These are phyloP conservation scores for Trypanosoma congolense DNA, from an alignment of 208 protist species.

Conservation along the genomic window DNA sequence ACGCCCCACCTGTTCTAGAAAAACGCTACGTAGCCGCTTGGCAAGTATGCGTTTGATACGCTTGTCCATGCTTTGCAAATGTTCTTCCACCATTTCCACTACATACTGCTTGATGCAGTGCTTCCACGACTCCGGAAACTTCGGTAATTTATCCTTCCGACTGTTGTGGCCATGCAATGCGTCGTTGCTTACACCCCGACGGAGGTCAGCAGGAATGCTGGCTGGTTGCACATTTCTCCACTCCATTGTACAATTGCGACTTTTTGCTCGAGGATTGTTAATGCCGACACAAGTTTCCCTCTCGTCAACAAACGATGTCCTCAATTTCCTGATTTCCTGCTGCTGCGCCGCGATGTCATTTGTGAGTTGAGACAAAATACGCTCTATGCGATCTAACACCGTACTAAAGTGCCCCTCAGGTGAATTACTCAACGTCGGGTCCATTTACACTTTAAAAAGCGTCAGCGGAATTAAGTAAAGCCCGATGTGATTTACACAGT, in stretches of 20 bases:
- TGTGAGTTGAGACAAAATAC: constrained; percentile 37
- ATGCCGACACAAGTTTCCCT: neutral
- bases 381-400: constrained; percentile 29
- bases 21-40: constrained; percentile 26
- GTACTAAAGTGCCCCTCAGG: no score
- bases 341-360: constrained; percentile 50
- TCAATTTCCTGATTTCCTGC: constrained; percentile 38
- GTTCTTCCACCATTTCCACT: constrained; percentile 11
- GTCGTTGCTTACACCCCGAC: neutral
- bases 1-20: constrained; percentile 28
- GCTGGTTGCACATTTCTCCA: no score
- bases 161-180: neutral
- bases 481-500: no score
- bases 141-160: neutral
- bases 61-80: constrained; percentile 30
- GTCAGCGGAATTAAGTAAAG: no score
- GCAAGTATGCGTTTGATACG: constrained; percentile 25
- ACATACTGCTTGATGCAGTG: constrained; percentile 15
- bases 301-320: constrained; percentile 2
- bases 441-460: no score
- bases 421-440: no score
- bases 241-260: no score
- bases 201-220: neutral
- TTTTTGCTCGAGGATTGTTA: no score
- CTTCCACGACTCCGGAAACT: constrained; percentile 4